phyloP scores from a whole-genome alignment of 2,329 filamentous ascomycete species.

The Myriosclerotinia duriaeana region DNA sequence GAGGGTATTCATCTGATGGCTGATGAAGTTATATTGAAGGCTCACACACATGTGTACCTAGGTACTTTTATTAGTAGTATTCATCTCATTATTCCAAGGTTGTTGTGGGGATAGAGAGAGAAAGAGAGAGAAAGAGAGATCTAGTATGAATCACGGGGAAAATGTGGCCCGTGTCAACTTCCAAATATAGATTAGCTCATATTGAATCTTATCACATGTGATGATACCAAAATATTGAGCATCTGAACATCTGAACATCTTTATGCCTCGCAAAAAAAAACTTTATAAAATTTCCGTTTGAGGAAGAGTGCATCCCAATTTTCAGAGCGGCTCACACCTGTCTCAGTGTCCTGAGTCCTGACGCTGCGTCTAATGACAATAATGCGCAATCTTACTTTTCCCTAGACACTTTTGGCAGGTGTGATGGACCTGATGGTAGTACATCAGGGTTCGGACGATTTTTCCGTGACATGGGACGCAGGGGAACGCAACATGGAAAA shows the following conservation, averaged over 20 bases:
- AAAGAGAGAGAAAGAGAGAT: not conserved
- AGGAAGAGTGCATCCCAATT: too few species aligned
- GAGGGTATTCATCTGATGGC: slow-evolving; percentile 41
- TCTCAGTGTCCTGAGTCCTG: too few species aligned
- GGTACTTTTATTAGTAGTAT: too few species aligned
- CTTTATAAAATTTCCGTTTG: too few species aligned
- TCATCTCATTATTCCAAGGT: not conserved
- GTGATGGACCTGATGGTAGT: not conserved
- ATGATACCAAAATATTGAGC: too few species aligned
- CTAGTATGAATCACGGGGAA: not conserved
- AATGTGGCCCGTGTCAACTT: not conserved
- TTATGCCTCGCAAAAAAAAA: too few species aligned
- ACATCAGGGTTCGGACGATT: not conserved
- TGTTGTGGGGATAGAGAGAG: not conserved
- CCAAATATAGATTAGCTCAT: not conserved
- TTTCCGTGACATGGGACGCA: not conserved
- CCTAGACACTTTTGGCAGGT: not conserved
- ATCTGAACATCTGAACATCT: too few species aligned
- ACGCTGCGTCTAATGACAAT: too few species aligned
- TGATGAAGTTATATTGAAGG: not conserved
- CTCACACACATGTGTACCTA: too few species aligned
- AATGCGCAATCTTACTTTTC: not conserved
- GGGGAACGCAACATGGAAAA: not conserved
- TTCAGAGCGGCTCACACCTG: not conserved
- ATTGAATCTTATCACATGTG: not conserved